Evolutionary conservation across 1,284 basidiomycete genomes (phyloP), one percentile per base, ranked within the genome.

Genomic region (Prillingera fragicola): DNA sequence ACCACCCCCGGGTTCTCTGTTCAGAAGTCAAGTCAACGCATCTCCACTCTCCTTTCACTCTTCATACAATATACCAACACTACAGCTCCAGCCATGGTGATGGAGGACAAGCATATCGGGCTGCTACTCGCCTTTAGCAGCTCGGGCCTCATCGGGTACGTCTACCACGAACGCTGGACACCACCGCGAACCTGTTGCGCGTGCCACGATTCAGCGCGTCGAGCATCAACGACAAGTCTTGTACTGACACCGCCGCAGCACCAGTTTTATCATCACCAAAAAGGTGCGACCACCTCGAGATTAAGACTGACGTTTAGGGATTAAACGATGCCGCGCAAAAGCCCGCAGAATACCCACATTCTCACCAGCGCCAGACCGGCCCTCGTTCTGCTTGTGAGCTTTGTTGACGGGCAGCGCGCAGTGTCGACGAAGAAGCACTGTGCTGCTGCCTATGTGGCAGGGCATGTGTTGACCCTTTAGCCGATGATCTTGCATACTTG

Each of bases 261-360:
- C 85, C 35, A 90, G 87, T 69, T 91, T 90, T 70, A 92, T 96
- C 67, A 90, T 95, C 65, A 95, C 90, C 17, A 95, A 95, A 80
- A 95, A 92, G 83, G 91, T 85, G 52, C 50, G 73, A 13, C 19
- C 8, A 5, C 8, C 10, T 21, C 17, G 13, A 5, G 7, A n/a
- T 19, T 13, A 5, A n/a, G 38, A 21, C 38, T 46, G 32, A 50
- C 23, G 13, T 23, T 39, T 49, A 90, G 87, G 88, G 87, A 33
- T 73, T 91, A 28, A 90, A 84, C 56, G 85, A 88, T 62, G 84
- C 87, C 38, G 80, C 80, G 8, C 73, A 77, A 54, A 74, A 76
- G 43, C 45, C 73, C 72, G 24, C 70, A 73, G 38, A 82, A 81
- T 84, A 85, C 47, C 87, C 87, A 52, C 86, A 90, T 46, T 59